Conservation (phyloP, 805 yeast genomes). For the Candida incommunis region DNA sequence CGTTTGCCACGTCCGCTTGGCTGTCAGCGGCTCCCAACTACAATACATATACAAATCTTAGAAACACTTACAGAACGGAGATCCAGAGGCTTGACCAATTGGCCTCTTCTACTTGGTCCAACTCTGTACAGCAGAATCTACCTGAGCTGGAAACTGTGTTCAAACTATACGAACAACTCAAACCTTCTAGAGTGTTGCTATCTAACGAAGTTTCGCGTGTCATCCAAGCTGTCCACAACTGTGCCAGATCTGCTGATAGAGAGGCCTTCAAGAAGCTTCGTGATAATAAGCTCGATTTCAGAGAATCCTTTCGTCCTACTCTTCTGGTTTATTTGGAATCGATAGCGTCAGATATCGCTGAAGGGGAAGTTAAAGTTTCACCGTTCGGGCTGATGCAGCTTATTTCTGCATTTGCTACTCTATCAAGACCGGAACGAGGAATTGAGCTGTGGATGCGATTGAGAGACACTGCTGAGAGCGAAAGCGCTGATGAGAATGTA, state of each 20-base stretch:
- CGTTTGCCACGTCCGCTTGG: no score
- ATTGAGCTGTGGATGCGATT: constrained; percentile 7
- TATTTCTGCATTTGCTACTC: constrained; percentile 10
- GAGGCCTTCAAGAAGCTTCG: constrained; percentile 2
- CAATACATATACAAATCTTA: no score
- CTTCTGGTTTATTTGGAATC: constrained; percentile 6
- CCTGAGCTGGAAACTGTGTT: constrained; percentile 10
- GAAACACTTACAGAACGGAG: neutral
- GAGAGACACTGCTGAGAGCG: constrained; percentile 1
- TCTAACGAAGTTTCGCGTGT: constrained; percentile 8
- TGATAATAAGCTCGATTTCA: constrained; percentile 4
- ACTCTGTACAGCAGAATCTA: neutral
- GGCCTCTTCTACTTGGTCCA: neutral
- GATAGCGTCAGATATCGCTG: constrained; percentile 8
- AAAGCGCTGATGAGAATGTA: neutral
- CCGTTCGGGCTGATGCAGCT: constrained; percentile 12
- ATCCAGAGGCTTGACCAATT: neutral
- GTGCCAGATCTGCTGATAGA: constrained; percentile 7
- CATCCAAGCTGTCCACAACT: constrained; percentile 12
- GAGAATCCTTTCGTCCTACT: constrained; percentile 2
- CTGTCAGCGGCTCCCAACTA: no score
- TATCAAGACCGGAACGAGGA: constrained; percentile 9
- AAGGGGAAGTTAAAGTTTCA: constrained; percentile 6
- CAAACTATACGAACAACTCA: constrained; percentile 9
- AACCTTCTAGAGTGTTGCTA: constrained; percentile 5